Evolutionary conservation across 805 yeast genomes (phyloP).

Genomic region (Schwanniomyces vanrijiae): DNA sequence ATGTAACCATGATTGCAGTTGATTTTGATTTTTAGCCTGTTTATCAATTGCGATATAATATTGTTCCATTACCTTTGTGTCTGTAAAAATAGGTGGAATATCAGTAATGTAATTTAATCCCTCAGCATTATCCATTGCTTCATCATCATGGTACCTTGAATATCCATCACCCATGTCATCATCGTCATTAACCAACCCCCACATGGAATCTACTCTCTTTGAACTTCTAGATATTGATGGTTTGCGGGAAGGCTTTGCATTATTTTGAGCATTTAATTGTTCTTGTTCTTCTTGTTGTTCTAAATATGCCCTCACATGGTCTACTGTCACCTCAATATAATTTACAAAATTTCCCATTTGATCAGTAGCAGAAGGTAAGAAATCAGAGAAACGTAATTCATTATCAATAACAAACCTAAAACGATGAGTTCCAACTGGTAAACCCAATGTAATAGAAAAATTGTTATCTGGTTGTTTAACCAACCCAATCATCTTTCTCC

Average conservation of each 20-base stretch:
- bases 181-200: constrained; percentile 64
- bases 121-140: constrained; percentile 14
- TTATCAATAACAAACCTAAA: constrained; percentile 93
- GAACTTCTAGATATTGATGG: constrained; percentile 28
- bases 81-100: constrained; percentile 82
- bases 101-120: constrained; percentile 54
- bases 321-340: constrained; percentile 73
- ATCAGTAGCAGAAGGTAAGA: constrained; percentile 94
- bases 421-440: constrained; percentile 90
- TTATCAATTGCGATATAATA: constrained; percentile 76
- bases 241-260: constrained; percentile 20
- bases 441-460: constrained; percentile 67
- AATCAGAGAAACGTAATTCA: constrained; percentile 85
- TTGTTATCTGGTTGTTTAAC: constrained; percentile 52
- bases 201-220: constrained; percentile 55
- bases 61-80: constrained; percentile 85
- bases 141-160: constrained; percentile 70
- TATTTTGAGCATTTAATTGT: constrained; percentile 8
- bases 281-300: constrained; percentile 23
- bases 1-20: constrained; percentile 68
- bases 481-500: constrained; percentile 96
- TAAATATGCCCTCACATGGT: constrained; percentile 29
- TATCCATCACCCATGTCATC: constrained; percentile 86
- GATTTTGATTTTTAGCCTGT: constrained; percentile 55
- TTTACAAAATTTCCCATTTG: constrained; percentile 95